Base-by-base conservation (phyloP, 257 asterid species). In the Petunia axillaris region DNA sequence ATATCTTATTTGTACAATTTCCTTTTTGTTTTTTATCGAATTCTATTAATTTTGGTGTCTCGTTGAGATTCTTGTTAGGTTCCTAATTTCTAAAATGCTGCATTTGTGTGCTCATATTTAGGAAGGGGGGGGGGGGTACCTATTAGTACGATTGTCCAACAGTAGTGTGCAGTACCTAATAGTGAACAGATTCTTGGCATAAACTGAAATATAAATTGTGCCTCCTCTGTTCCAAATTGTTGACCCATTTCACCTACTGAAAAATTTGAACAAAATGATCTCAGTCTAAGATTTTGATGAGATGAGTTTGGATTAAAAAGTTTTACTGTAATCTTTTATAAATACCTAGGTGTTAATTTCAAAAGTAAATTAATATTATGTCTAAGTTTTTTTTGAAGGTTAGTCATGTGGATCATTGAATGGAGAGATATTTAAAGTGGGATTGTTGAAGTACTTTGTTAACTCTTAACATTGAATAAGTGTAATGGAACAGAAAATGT, bases 71-170 rank as follows among this genome's bases (percentile, higher is more conserved):
- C 57, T 52, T 46, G 35, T 25, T 73, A 73, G 46, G 11, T 73
- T 6, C 46, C 62, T 73, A 73, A 50, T 50, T 36, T 50, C 44
- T 73, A 50, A 35, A 50, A 73, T 73, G 78, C 77, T 50, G 62
- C 62, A 73, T 73, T 8, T 50, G 44, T 73, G 11, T 73, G 35
- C 77, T 73, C 62, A 50, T 73, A 50, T 48, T 48, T 48, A 43
- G 0, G 16, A 48, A 68, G 25, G 5, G 16, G 60, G 25, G 6
- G 25, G 48, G 25, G 25, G 2, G 13, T 25, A 48, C 48, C 0
- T 13, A 25, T 71, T 1, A 52, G 7, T 11, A 48, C 44, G 8
- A 0, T 35, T 13, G 7, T 48, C 44, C 6, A 71, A 50, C 48
- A 2, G 46, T 43, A 71, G 35, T 25, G 36, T 71, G 77, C 60